Evolutionary conservation across 768 basidiomycete species (phyloP), one percentile per base, ranked within the genome.

Genomic region (Gymnopilus junonius): DNA sequence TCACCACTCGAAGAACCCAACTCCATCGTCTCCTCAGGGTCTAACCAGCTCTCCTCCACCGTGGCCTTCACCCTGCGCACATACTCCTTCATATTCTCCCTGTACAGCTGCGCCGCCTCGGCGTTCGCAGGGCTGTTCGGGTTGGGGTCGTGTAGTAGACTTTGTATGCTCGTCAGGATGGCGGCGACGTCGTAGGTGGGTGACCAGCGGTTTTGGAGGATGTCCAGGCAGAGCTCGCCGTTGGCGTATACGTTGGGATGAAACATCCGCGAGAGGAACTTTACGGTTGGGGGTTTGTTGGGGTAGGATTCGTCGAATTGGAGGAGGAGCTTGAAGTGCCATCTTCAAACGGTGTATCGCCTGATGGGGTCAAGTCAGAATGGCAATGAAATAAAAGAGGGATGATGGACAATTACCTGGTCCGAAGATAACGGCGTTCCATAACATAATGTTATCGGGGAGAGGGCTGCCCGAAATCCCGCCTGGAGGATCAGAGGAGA

Each of bases 351-450:
- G 97, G 97, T 6, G 97, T 99, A 63, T 99, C 97, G 75, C 91
- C 97, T 98, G 75, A 48, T 12, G 45, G n/a, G n/a, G 5, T 20
- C 25, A 23, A 17, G 48, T 51, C 25, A 21, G 7, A 61, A 27
- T 42, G 20, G 57, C 25, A 59, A 37, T 40, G 21, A 42, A 32
- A 15, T 21, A 37, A 21, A 23, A 35, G 43, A 17, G 14, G 32
- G 53, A 20, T 34, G 27, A 55, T 55, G 15, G 56, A 17, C 78
- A 90, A 71, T n/a, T 62, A 95, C 97, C 91, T 77, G 97, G 97
- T 2, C 97, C 97, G 73, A 99, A 99, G 65, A 99, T 99, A 61
- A 99, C 97, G 1, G 97, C 97, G 71, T 99, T 99, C 97, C 97
- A 99, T 15, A 98, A 84, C 95, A 99, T 97, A 76, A 99, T 97